Percentiles rank a stretch among this genome's conserved stretches.
These are phyloP conservation scores for Citrus maxima DNA, from an alignment of 345 rosid genomes.

Conservation along the genomic window DNA sequence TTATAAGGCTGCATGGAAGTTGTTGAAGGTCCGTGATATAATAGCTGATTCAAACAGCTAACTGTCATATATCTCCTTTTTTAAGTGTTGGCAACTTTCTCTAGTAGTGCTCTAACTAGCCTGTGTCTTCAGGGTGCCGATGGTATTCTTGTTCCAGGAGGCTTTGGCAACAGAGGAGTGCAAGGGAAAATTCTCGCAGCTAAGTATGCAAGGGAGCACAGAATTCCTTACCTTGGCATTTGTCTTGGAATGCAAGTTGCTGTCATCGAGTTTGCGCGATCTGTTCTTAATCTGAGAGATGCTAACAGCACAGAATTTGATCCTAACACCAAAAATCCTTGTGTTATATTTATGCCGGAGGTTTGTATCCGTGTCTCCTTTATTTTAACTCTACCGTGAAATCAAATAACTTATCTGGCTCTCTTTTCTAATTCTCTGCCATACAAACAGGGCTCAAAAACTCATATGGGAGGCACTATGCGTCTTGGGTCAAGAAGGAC, in stretches of 20 bases:
- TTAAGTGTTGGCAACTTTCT: neutral
- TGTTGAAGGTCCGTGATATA: constrained; percentile 58
- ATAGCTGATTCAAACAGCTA: neutral
- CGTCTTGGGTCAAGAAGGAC: constrained; percentile 90
- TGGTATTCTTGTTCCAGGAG: constrained; percentile 97
- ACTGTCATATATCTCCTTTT: neutral
- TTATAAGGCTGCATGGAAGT: constrained; percentile 69
- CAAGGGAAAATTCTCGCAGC: constrained; percentile 92
- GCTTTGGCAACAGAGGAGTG: constrained; percentile 96
- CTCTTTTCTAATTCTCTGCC: neutral
- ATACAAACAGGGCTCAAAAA: constrained; percentile 72
- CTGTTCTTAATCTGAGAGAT: constrained; percentile 66
- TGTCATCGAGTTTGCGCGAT: constrained; percentile 83
- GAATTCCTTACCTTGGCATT: constrained; percentile 85
- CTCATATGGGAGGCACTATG: constrained; percentile 98
- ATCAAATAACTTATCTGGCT: constrained; percentile 1
- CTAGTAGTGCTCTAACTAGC: constrained; percentile 3
- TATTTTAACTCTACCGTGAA: neutral
- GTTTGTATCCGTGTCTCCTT: constrained; percentile 26
- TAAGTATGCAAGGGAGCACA: constrained; percentile 82
- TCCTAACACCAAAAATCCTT: constrained; percentile 64
- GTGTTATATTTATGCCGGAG: constrained; percentile 98
- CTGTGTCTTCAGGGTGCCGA: constrained; percentile 67
- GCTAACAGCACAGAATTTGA: constrained; percentile 97
- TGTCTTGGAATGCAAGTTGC: constrained; percentile 99